Percentiles rank a stretch among this genome's conserved stretches.
These are phyloP conservation scores for Phragmites australis DNA, from an alignment of 176 grass and related monocot genomes.

Conservation along the genomic window DNA sequence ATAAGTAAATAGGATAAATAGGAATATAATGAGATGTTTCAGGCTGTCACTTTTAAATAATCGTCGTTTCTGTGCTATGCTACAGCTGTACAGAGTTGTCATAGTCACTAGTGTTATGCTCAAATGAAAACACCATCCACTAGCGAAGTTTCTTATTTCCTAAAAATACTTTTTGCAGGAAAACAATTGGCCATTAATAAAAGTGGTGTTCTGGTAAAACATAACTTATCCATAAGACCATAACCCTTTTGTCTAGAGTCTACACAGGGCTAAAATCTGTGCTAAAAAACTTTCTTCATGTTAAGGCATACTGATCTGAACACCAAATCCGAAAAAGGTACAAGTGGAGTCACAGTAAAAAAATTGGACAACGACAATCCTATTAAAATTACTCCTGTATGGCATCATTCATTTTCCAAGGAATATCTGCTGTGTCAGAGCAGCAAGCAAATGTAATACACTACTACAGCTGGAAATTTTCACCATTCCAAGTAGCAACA, in stretches of 20 bases:
- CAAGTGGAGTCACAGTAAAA: slow-evolving; percentile 6
- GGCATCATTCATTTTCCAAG: neutral
- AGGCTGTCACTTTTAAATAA: slow-evolving; percentile 22
- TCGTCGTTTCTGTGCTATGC: neutral
- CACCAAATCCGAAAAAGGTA: slow-evolving; percentile 4
- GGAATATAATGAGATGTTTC: neutral
- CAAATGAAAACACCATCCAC: slow-evolving; percentile 11
- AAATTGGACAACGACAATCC: neutral
- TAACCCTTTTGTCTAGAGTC: slow-evolving; percentile 4
- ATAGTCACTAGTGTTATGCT: neutral
- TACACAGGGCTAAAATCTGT: slow-evolving; percentile 5
- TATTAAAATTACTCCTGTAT: slow-evolving; percentile 24
- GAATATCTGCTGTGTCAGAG: neutral
- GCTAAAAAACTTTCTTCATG: neutral
- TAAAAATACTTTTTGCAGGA: neutral
- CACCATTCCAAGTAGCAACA: neutral
- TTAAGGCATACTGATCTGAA: slow-evolving; percentile 17
- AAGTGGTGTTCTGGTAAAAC: neutral
- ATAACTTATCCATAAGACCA: neutral
- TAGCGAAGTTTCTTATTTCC: neutral
- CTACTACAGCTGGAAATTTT: slow-evolving; percentile 6
- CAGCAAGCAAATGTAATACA: neutral
- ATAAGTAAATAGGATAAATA: slow-evolving; percentile 3
- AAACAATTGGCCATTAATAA: slow-evolving; percentile 12
- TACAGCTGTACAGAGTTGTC: neutral